Base-by-base conservation (phyloP, 192 early-diverging fungal species). In the Geranomyces michiganensis region DNA sequence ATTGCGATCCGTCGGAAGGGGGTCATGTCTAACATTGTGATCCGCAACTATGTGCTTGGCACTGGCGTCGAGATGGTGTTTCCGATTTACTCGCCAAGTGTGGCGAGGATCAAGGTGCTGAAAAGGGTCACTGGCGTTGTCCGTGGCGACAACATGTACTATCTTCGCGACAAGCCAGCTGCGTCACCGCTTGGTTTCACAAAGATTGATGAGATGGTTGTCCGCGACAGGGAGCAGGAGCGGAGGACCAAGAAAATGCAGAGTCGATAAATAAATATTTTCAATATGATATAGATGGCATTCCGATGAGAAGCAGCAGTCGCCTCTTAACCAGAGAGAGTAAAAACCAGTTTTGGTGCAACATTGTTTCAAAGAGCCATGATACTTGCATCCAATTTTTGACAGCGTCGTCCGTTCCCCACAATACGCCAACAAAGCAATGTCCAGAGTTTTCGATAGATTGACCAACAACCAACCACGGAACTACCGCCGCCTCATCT, bases 11-110 rank as follows among this genome's bases (percentile, higher is more conserved):
- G 76, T 5, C 75, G 79, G 4, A 75, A 76, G n/a, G 85, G 82
- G 4, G 63, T 87, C 36, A 53, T 77, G 71, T 71, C 81, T 22
- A 78, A 79, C 43, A 79, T 87, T 33, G 72, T 78, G 0, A 29
- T 87, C 36, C 62, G 85, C 1, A 84, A 81, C 55, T 77, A 80
- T 29, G 76, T 87, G 12, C 58, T 82, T 31, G 81, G 82, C 31
- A 81, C 80, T 21, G 85, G 81, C 55, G 82, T 87, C 26, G 82
- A 87, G 68, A 73, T 82, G 73, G 74, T 74, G 24, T 78, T 82
- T 63, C 85, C 85, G 26, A 68, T 84, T 15, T 87, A 74, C 62
- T 76, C 79, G 17, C 85, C 85, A 0, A 75, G 73, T 59, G 81
- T 87, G 30, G 72, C 63, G 24, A 74, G 78, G 44, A 82, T 87